A percentile compares a stretch with the other conserved stretches of the same genome.
Conservation (phyloP, 352 stramenopile species). For the Pythium sukuiense region DNA sequence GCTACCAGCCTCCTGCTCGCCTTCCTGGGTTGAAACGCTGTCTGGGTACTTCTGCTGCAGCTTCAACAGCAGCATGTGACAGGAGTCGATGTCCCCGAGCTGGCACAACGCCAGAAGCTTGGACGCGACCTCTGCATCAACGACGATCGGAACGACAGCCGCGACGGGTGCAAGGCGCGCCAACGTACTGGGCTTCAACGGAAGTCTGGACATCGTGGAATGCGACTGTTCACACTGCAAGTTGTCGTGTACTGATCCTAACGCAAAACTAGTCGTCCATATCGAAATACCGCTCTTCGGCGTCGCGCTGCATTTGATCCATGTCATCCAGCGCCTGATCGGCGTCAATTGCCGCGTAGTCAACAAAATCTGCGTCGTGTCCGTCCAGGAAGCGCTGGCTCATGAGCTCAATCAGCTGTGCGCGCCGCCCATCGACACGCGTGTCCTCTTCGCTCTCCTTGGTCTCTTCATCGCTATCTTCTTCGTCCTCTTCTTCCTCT, state of each 20-base stretch:
- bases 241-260: not conserved
- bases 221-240: constrained; percentile 20
- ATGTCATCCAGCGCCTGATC: constrained; percentile 67
- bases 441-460: constrained; percentile 25
- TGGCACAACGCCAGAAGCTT: constrained; percentile 14
- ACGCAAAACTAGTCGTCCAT: constrained; percentile 21
- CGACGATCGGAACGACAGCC: not conserved
- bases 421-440: constrained; percentile 45
- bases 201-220: constrained; percentile 11
- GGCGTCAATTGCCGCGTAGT: constrained; percentile 66
- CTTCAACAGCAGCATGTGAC: constrained; percentile 17
- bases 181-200: constrained; percentile 2
- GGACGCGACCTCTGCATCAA: constrained; percentile 13
- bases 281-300: constrained; percentile 78
- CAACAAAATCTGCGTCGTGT: constrained; percentile 52
- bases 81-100: constrained; percentile 21
- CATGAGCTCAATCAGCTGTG: constrained; percentile 77
- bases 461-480: constrained; percentile 40
- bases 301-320: constrained; percentile 69
- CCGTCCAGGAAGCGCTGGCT: constrained; percentile 67
- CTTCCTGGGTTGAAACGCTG: not conserved
- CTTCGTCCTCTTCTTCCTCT: constrained; percentile 50
- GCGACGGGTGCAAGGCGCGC: not conserved
- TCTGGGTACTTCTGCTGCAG: constrained; percentile 23
- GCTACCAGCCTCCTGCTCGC: not conserved